phyloP scores from a whole-genome alignment of 2,329 filamentous ascomycete genomes.

The Aspergillus sp. region DNA sequence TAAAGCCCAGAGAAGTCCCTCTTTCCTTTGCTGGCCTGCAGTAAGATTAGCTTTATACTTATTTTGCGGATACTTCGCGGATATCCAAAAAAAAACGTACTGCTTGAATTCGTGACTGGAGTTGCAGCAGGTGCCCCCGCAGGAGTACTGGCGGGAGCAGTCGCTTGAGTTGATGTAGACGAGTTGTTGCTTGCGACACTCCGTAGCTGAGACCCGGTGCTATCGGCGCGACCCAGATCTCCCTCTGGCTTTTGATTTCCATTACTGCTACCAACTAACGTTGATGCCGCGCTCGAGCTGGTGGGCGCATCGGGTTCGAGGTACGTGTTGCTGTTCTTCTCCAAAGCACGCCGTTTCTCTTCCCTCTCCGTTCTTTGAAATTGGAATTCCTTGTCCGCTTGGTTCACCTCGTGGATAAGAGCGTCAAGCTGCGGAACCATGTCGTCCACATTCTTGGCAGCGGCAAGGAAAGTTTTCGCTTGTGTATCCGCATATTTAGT shows the following conservation, averaged over 20 bases:
- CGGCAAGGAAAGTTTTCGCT: conserved; percentile 75
- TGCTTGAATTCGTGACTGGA: conserved; percentile 23
- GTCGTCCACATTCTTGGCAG: conserved; percentile 82
- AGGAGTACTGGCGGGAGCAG: conserved; percentile 14
- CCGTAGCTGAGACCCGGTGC: conserved; percentile 68
- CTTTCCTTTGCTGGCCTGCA: conserved; percentile 72
- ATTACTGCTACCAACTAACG: conserved; percentile 41
- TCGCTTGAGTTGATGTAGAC: conserved; percentile 40
- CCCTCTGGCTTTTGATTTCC: conserved; percentile 61
- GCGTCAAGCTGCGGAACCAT: conserved; percentile 89
- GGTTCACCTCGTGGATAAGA: conserved; percentile 80
- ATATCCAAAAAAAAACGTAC: conserved; percentile 27
- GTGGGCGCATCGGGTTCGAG: conserved; percentile 65
- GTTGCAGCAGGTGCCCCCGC: conserved; percentile 22
- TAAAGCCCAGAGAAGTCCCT: conserved; percentile 91
- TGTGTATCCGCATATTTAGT: conserved; percentile 93
- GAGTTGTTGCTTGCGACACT: conserved; percentile 50
- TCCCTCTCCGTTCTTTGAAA: conserved; percentile 93
- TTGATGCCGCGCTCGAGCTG: conserved; percentile 36
- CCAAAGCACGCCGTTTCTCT: conserved; percentile 84
- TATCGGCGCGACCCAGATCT: conserved; percentile 72
- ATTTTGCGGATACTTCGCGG: not conserved
- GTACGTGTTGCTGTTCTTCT: conserved; percentile 79
- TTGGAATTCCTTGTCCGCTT: conserved; percentile 95
- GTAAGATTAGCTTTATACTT: conserved; percentile 51